These are phyloP conservation scores for Suillus paluster DNA, from an alignment of 768 basidiomycete genomes.

Conservation along the genomic window DNA sequence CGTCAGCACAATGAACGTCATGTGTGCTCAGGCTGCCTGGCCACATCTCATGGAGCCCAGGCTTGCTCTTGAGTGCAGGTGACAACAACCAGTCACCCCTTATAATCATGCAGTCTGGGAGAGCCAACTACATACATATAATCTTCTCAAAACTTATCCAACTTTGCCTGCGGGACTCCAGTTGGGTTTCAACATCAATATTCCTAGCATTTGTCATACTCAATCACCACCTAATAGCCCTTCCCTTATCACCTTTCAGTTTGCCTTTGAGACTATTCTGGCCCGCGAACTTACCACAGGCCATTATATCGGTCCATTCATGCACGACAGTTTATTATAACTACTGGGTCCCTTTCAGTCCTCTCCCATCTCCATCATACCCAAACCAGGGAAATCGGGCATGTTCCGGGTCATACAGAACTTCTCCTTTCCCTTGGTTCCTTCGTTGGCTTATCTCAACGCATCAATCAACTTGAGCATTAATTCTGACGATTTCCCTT, in stretches of 20 bases:
- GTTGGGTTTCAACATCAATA: no score
- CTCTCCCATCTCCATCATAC: slow-evolving; percentile 31
- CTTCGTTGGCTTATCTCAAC: background rate
- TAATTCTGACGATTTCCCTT: slow-evolving; percentile 37
- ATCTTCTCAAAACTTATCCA: no score
- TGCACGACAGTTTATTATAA: background rate
- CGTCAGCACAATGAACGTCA: slow-evolving; percentile 33
- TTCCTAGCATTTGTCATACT: background rate
- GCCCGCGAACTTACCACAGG: slow-evolving; percentile 21
- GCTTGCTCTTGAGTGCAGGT: slow-evolving; percentile 39
- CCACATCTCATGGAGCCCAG: slow-evolving; percentile 42
- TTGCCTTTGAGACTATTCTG: slow-evolving; percentile 12
- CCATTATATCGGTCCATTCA: slow-evolving; percentile 30
- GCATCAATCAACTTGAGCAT: slow-evolving; percentile 41
- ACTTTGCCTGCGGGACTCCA: no score
- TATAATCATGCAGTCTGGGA: slow-evolving; percentile 39
- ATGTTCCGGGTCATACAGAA: slow-evolving; percentile 44
- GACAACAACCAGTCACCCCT: slow-evolving; percentile 32
- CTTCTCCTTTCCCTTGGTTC: slow-evolving; percentile 34
- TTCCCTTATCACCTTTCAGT: slow-evolving; percentile 17
- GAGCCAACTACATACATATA: slow-evolving; percentile 10
- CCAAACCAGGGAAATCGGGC: slow-evolving; percentile 36
- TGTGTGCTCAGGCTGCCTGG: slow-evolving; percentile 48
- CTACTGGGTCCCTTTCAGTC: slow-evolving; percentile 23
- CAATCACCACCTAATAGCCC: slow-evolving; percentile 30